Evolutionary conservation across 495 filamentous ascomycete species (phyloP), one percentile per base, ranked within the genome.

Genomic region (Coniosporium apollinis): DNA sequence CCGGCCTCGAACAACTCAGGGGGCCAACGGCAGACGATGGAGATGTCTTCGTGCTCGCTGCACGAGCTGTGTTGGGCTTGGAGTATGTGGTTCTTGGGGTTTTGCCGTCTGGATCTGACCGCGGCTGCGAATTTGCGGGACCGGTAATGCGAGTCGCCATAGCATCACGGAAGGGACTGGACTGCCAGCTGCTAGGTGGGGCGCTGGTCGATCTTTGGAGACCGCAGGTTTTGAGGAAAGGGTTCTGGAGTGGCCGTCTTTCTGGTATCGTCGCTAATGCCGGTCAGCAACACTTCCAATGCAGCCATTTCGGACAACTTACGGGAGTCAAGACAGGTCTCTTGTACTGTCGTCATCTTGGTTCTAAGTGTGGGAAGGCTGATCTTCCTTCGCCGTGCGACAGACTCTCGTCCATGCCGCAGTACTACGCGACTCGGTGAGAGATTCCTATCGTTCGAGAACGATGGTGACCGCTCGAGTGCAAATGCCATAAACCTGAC

Each of bases 261-360:
- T 74, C 78, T 21, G 78, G 78, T 38, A 83, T 78, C 18, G 78
- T 82, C 42, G 78, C 78, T 83, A n/a, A n/a, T n/a, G n/a, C n/a
- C n/a, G n/a, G n/a, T n/a, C n/a, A n/a, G n/a, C n/a, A n/a, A n/a
- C n/a, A n/a, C n/a, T n/a, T n/a, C n/a, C n/a, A n/a, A n/a, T n/a
- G n/a, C n/a, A n/a, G n/a, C n/a, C n/a, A n/a, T n/a, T n/a, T n/a
- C n/a, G n/a, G n/a, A n/a, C n/a, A n/a, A n/a, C n/a, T n/a, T n/a
- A n/a, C n/a, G n/a, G n/a, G n/a, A n/a, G n/a, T n/a, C n/a, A n/a
- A n/a, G n/a, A n/a, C n/a, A n/a, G n/a, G n/a, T n/a, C n/a, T n/a
- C n/a, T n/a, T n/a, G n/a, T n/a, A n/a, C n/a, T n/a, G n/a, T n/a
- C n/a, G n/a, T n/a, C n/a, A n/a, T n/a, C n/a, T n/a, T n/a, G n/a